Evolutionary conservation across 345 rosid genomes (phyloP).

Genomic region (Citrus reticulata): DNA sequence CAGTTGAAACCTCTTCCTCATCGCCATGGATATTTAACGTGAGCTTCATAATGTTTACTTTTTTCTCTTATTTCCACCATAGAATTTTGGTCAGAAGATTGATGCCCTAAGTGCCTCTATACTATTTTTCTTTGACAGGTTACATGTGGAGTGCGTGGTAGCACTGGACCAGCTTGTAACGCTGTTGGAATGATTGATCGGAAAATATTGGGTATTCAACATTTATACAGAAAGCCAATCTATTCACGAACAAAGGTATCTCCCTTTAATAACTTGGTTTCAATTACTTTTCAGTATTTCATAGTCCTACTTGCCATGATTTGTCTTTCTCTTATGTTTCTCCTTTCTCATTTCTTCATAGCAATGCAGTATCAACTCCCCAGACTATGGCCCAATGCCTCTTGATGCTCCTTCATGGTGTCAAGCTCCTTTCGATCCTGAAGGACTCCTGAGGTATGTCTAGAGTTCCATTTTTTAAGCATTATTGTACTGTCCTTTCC

Average conservation of each 20-base stretch:
- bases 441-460: constrained; percentile 77
- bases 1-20: constrained; percentile 40
- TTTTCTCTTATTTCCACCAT: not conserved
- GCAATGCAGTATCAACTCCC: constrained; percentile 80
- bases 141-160: constrained; percentile 70
- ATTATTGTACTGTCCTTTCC: not conserved
- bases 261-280: not conserved
- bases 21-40: constrained; percentile 42
- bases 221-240: constrained; percentile 64
- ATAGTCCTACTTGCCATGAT: not conserved
- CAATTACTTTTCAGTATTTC: constrained; percentile 4
- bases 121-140: constrained; percentile 42
- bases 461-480: not conserved
- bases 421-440: constrained; percentile 94
- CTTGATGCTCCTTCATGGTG: constrained; percentile 88
- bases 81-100: not conserved
- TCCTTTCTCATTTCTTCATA: constrained; percentile 19
- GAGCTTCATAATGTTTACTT: constrained; percentile 15
- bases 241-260: constrained; percentile 62
- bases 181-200: constrained; percentile 87
- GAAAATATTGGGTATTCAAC: constrained; percentile 55
- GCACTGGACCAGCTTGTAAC: constrained; percentile 84
- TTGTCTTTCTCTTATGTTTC: not conserved
- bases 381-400: constrained; percentile 69
- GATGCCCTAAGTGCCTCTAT: not conserved